Base-by-base conservation (phyloP, 345 rosid genomes). In the Eutrema heterophyllum region DNA sequence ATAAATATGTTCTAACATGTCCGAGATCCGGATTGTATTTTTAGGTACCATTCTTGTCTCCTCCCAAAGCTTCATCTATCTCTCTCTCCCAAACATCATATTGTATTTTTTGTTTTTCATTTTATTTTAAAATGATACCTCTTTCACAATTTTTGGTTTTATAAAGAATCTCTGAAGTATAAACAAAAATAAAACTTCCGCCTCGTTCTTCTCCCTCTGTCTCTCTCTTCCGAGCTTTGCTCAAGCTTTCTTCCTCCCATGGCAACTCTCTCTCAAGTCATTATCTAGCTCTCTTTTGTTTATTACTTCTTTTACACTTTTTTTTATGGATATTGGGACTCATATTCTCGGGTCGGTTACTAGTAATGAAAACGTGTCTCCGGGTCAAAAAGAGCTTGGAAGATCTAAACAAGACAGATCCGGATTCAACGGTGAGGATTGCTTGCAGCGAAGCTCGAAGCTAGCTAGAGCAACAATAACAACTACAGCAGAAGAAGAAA, bases 401-500 rank as follows among this genome's bases (percentile, higher is more conserved):
- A 84, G 85, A 64, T 81, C 90, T 65, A 83, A 81, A 64, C 86
- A 74, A 67, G 84, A 82, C 35, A 74, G 86, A 75, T 81, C 86
- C 73, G 72, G 75, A 21, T 57, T 76, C 65, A n/a, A 39, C 44
- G 76, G 67, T 75, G 87, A 84, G n/a, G 85, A 82, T 46, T 81
- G 55, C 52, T 69, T 80, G 74, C 74, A 10, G 51, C 62, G 81
- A 67, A 52, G 40, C 66, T 68, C 70, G 5, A 86, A 88, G 77
- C 45, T 80, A 54, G 26, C 78, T 9, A 83, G 57, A 74, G 74
- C 64, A 52, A 14, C 35, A 7, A 18, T n/a, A n/a, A n/a, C n/a
- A n/a, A n/a, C n/a, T n/a, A n/a, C 21, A 53, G 16, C 39, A 35
- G 65, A 81, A 69, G 62, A 81, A 79, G 72, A 68, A 7, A 7